Evolutionary conservation across 345 rosid species (phyloP), one percentile per base, ranked within the genome.

Genomic region (Acer saccharum): DNA sequence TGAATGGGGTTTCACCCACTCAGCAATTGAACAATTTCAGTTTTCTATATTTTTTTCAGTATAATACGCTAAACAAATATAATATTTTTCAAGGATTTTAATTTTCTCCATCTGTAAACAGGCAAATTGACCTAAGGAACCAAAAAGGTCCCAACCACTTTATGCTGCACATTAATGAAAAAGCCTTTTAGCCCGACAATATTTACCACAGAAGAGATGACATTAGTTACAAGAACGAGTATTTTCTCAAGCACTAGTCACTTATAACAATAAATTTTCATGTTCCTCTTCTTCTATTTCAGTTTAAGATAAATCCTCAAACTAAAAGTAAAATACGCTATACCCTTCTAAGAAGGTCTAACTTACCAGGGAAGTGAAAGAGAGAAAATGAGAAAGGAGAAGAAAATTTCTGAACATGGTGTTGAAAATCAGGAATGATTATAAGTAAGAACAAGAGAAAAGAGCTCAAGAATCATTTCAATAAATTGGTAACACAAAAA

Each of bases 401-500:
- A 10, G 50, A 29, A 23, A 63, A 63, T 11, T 25, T 63, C 6
- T 62, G 14, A 23, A 7, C 17, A 27, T 25, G 67, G 3, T 8
- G 29, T 25, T 64, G 14, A 25, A 13, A 27, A 64, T 64, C 16
- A 52, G 10, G 10, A 54, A 27, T 29, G 21, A 54, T 7, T 17
- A 16, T n/a, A 54, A 1, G 14, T 3, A 7, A 16, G 21, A 16
- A 8, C 3, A 6, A 16, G 35, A 8, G 10, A 43, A 43, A 43
- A 43, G 23, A 71, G 62, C 10, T 14, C 14, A 4, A 10, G 10
- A 71, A 32, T 54, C 67, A 64, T 64, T 3, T 27, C n/a, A 64
- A 32, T 39, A 64, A 64, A 64, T 32, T 27, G n/a, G 67, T 27
- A 64, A 64, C 25, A 71, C 14, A 71, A n/a, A 71, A 71, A 71